A percentile compares a stretch with the other conserved stretches of the same genome.
Conservation (phyloP, 2,329 filamentous ascomycete species). For the Immersiporthe knoxdaviesiana region DNA sequence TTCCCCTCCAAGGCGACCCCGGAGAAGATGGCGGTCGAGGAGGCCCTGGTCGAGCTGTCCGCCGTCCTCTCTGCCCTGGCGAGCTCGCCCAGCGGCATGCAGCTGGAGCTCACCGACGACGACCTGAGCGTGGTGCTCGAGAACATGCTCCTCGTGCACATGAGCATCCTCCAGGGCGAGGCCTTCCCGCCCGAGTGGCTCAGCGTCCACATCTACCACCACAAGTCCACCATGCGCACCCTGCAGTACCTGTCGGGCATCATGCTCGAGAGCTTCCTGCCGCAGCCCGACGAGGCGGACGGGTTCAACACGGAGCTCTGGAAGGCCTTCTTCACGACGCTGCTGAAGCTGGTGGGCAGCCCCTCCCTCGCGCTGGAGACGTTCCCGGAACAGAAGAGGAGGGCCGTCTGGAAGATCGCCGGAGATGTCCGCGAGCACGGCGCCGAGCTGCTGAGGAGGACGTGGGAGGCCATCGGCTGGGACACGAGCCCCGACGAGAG, state of each 20-base stretch:
- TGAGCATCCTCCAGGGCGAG: slow-evolving; percentile 85
- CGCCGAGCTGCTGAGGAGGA: slow-evolving; percentile 79
- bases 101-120: slow-evolving; percentile 73
- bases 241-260: slow-evolving; percentile 81
- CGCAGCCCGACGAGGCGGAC: slow-evolving; percentile 88
- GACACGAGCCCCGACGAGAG: slow-evolving; percentile 82
- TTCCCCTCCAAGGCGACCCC: slow-evolving; percentile 76
- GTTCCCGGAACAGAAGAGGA: slow-evolving; percentile 93
- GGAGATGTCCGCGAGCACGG: slow-evolving; percentile 93
- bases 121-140: slow-evolving; percentile 77
- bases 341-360: slow-evolving; percentile 88
- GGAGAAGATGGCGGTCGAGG: slow-evolving; percentile 71
- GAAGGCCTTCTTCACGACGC: slow-evolving; percentile 88
- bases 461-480: slow-evolving; percentile 97
- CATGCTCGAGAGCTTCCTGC: slow-evolving; percentile 81
- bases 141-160: slow-evolving; percentile 80
- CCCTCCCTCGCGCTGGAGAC: slow-evolving; percentile 89
- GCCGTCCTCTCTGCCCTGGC: slow-evolving; percentile 83
- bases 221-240: slow-evolving; percentile 85
- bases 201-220: slow-evolving; percentile 89
- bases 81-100: slow-evolving; percentile 72
- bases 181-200: slow-evolving; percentile 91
- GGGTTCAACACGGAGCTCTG: slow-evolving; percentile 91
- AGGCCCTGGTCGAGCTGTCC: slow-evolving; percentile 85
- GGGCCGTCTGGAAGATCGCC: slow-evolving; percentile 98